Base-by-base conservation (phyloP, 495 filamentous ascomycete species). In the Trichoderma asperelloides region DNA sequence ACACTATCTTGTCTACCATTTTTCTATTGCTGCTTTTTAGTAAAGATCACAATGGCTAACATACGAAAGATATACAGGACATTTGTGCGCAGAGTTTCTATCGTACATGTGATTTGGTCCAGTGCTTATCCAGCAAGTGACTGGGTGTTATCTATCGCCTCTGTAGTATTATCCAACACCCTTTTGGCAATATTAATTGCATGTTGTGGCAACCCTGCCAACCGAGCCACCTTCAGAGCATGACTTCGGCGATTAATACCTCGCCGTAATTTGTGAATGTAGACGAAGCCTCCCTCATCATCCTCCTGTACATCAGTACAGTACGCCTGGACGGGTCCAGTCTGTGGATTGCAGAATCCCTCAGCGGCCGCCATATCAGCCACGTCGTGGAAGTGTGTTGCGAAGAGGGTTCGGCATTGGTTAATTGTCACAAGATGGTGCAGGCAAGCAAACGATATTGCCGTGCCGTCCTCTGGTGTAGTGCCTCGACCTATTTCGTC, bases 401-500 rank as follows among this genome's bases (percentile, higher is more conserved):
- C 95, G 73, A 98, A 98, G 41, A 98, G 83, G 2, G 87, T 86
- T 3, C 95, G 87, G 70, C 88, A 91, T 70, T 81, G 80, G 74
- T 94, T 96, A 3, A 86, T 81, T 65, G 86, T 79, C 67, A 91
- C 86, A 41, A 98, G 78, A 75, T 96, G 91, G 70, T 94, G 84
- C 43, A 98, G 79, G 72, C 87, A 90, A 1, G 95, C 95, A 73
- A 91, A 97, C 8, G 91, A 92, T 13, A 98, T 87, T 2, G 95
- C 96, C 12, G 88, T 82, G 3, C 95, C 96, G 72, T 97, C 96
- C 68, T 91, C 87, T 0, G 95, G 92, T 2, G 93, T 96, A 11
- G 96, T 98, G 2, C 95, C 95, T 25, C 95, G 85, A 0, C 95
- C 95, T 23, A 98, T 88, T 79, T 98, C 95, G 74, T 98, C 95